Evolutionary conservation across 345 rosid genomes (phyloP), one percentile per base, ranked within the genome.

Genomic region (Anacardium occidentale): DNA sequence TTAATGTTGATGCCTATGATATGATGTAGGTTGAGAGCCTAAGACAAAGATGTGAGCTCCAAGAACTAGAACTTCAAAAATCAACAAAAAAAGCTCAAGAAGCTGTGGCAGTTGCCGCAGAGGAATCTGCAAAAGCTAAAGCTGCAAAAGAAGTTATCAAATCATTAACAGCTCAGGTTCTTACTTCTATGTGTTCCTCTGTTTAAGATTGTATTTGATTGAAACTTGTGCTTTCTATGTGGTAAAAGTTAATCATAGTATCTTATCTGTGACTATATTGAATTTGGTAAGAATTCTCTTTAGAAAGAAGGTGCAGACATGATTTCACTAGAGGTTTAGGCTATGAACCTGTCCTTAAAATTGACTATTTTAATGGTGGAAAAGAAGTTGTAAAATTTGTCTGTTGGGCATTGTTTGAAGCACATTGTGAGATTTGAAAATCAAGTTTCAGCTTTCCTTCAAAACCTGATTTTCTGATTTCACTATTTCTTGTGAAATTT

Each of bases 131-230:
- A 24, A 95, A 89, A 82, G 87, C 94, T 58, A 88, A 81, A 85
- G 94, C 93, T 66, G 96, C 97, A 77, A 95, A 92, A 83, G 99
- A 95, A 68, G 99, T 92, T 69, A 92, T 95, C 70, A 95, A 88
- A 78, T 95, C 97, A 15, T 88, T 95, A 50, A 95, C 98, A 64
- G 86, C 91, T 50, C 98, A 92, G 97, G 99, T 91, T 67, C 61
- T 51, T 64, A 80, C 69, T 47, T 72, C 80, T 59, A 40, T 71
- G 50, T 15, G 17, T 56, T 20, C 25, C 12, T 37, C 22, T 44
- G 68, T 63, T 32, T 17, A 20, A 15, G 40, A 21, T 15, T 65
- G 25, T 52, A 10, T 66, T 63, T 26, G 42, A 55, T 70, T 50
- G 20, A 52, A 26, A 20, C 37, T 24, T 10, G 2, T 22, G 32